phyloP scores from a whole-genome alignment of 352 stramenopile species.

The Hyaloperonospora brassicae region DNA sequence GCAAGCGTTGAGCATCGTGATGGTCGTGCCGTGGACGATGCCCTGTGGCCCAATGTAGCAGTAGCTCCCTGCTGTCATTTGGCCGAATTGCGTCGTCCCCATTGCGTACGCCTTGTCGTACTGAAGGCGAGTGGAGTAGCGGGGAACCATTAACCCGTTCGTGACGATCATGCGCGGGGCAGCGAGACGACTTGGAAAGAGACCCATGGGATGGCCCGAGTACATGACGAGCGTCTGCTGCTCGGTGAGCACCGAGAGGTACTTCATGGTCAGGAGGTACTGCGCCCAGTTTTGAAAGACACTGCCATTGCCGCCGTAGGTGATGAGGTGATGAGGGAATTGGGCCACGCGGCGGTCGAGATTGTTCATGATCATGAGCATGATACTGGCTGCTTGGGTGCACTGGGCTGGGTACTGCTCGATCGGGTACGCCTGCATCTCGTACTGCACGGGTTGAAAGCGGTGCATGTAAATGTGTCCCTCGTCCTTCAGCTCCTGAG shows the following conservation, averaged over 20 bases:
- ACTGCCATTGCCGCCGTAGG: too few relatives aligned
- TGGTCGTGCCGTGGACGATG: slow-evolving; percentile 88
- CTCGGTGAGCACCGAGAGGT: too few relatives aligned
- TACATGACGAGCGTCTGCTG: too few relatives aligned
- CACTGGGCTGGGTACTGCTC: not conserved
- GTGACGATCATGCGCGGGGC: not conserved
- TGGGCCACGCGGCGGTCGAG: not conserved
- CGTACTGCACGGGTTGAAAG: not conserved
- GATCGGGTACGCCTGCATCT: too few relatives aligned
- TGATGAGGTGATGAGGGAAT: not conserved
- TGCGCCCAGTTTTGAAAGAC: too few relatives aligned
- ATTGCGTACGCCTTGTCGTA: slow-evolving; percentile 22
- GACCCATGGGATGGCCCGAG: too few relatives aligned
- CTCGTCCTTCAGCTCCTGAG: not conserved
- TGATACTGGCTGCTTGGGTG: not conserved
- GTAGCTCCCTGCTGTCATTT: slow-evolving; percentile 54
- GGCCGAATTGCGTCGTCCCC: slow-evolving; percentile 81
- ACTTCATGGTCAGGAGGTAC: too few relatives aligned
- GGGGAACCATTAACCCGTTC: not conserved
- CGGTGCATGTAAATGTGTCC: not conserved
- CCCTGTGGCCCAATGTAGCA: slow-evolving; percentile 71
- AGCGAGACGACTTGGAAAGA: not conserved
- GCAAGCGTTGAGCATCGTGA: slow-evolving; percentile 85
- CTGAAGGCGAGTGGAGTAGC: not conserved
- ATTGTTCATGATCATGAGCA: not conserved